These are phyloP conservation scores for Fraxinus xanthoxyloides DNA, from an alignment of 305 asterid species.

Conservation along the genomic window DNA sequence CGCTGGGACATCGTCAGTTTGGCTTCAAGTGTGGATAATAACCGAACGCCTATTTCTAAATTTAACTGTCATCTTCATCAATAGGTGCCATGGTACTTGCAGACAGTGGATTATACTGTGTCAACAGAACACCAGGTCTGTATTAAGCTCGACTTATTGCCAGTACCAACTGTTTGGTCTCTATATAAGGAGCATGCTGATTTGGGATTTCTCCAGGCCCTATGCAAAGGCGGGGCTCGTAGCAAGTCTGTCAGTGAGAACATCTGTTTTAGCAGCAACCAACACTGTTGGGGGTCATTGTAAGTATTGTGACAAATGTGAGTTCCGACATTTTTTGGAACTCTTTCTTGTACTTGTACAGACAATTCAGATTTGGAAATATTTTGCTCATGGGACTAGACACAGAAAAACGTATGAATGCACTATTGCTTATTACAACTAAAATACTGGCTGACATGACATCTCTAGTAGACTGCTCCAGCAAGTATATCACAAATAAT, in stretches of 20 bases:
- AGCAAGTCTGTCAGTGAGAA: conserved; percentile 94
- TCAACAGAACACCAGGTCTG: conserved; percentile 91
- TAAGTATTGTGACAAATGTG: conserved; percentile 49
- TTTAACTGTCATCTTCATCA: conserved; percentile 17
- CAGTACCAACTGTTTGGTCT: conserved; percentile 20
- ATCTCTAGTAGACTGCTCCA: background rate
- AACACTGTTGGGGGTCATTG: conserved; percentile 98
- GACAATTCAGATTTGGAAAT: background rate
- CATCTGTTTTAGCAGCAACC: conserved; percentile 97
- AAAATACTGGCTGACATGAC: background rate
- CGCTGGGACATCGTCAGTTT: background rate
- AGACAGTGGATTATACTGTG: conserved; percentile 92
- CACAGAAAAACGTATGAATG: background rate
- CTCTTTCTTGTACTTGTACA: conserved; percentile 8
- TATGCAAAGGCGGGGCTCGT: conserved; percentile 98
- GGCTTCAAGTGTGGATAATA: conserved; percentile 12
- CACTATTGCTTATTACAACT: background rate
- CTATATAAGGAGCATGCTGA: conserved; percentile 19
- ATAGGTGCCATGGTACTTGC: conserved; percentile 99
- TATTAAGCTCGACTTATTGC: conserved; percentile 19
- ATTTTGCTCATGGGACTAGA: background rate
- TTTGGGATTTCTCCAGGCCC: conserved; percentile 54
- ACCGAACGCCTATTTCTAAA: conserved; percentile 19
- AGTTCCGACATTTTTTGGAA: conserved; percentile 10
- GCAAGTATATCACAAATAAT: background rate